Evolutionary conservation across 2,329 filamentous ascomycete genomes (phyloP), one percentile per base, ranked within the genome.

Genomic region (Nemania sp.): DNA sequence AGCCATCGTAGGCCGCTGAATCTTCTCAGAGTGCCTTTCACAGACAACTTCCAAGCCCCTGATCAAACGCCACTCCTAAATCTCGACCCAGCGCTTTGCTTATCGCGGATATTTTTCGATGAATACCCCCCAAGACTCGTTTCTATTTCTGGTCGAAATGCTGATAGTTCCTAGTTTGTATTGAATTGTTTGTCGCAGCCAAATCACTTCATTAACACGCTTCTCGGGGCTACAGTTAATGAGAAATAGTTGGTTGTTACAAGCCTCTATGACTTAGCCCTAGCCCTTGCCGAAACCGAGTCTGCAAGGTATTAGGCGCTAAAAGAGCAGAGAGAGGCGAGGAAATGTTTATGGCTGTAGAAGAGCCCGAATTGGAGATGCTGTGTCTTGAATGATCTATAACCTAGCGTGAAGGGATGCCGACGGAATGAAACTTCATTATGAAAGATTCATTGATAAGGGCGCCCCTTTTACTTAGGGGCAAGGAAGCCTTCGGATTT

Each of bases 61-160:
- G 45, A 48, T 31, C 45, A 48, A 23, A 40, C 23, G 30, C 26
- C 26, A 42, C 37, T 42, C 37, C 46, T 28, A 15, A 49, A 15
- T 28, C 36, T 49, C 20, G 37, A 49, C 37, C 34, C 46, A 15
- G 46, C 46, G 20, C 46, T 49, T 34, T 49, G 20, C 15, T 33
- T 49, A 34, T 49, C 37, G 36, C 46, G 46, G 42, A 42, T 26
- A 37, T 49, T 49, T 20, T 42, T 42, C 37, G 46, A 49, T 22
- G 46, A 49, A 37, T 49, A 49, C 37, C 36, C 41, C 42, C 46
- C 20, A 42, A 42, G 42, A 49, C 24, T 2, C 19, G 42, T 49
- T 19, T 49, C 46, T 37, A 28, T 49, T 34, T 49, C 44, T 34
- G 28, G 28, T 17, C 37, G 22, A 42, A 34, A 49, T 20, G 28